Evolutionary conservation across 2,329 filamentous ascomycete genomes (phyloP), one percentile per base, ranked within the genome.

Genomic region (Fusarium sp.): DNA sequence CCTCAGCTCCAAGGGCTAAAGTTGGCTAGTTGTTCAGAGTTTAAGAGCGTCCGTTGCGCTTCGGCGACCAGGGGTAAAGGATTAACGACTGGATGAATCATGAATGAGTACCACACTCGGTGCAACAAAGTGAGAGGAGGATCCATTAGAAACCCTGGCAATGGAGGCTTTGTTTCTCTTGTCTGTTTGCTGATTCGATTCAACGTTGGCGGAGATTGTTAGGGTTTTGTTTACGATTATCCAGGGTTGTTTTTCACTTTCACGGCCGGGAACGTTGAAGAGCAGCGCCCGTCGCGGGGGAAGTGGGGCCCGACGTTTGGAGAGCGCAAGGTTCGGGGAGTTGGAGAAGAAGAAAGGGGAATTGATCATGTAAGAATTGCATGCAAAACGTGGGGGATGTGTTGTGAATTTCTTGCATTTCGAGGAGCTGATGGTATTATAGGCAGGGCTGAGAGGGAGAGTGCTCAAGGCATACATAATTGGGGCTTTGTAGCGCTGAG

Each of bases 1-100:
- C 48, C 51, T 38, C 54, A 66, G 62, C 48, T 46, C 41, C 38
- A 57, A 31, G 41, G 51, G 15, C 41, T 54, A 52, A 56, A 48
- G 44, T 25, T 60, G 35, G 49, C 39, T 58, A 33, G 27, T 33
- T 47, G 39, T 10, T 31, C 13, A 31, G 29, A 31, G 29, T 31
- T 31, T 10, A 31, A 10, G 9, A 25, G 23, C 23, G 23, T 25
- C 23, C 23, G 23, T 25, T 25, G 8, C 6, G 23, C 23, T 25
- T 25, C 23, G 23, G 23, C 23, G 23, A 25, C 23, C 23, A 25
- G 23, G 23, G 23, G 6, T 25, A 25, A 25, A 6, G 23, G 8
- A 8, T 25, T 25, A 8, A 8, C 4, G 8, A 25, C 4, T 6
- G 8, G 2, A 25, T 25, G 23, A 7, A 8, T 5, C 3, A 25